A percentile compares a stretch with the other conserved stretches of the same genome.
phyloP scores from a whole-genome alignment of 352 stramenopile species.

The Globisporangium camurandrum region DNA sequence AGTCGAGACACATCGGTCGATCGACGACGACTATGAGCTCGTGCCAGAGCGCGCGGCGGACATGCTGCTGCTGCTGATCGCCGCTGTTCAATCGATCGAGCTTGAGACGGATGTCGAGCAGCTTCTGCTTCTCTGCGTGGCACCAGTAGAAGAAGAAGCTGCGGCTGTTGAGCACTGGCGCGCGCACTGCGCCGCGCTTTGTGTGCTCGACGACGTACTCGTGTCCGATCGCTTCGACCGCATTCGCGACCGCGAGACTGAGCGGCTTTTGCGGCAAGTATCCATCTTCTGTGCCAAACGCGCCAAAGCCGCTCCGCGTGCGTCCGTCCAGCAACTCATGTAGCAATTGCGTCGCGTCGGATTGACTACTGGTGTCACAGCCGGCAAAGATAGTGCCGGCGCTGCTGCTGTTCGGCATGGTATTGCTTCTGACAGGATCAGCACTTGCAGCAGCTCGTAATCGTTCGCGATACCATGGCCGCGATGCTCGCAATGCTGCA shows the following conservation, averaged over 20 bases:
- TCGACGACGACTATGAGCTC: slow-evolving; percentile 51
- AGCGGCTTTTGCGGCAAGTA: slow-evolving; percentile 62
- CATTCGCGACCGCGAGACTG: slow-evolving; percentile 48
- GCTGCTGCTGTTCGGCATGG: too few relatives aligned
- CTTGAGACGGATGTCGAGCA: slow-evolving; percentile 68
- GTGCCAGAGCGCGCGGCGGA: slow-evolving; percentile 32
- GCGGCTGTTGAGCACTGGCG: slow-evolving; percentile 62
- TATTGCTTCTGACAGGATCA: too few relatives aligned
- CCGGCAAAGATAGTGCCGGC: too few relatives aligned
- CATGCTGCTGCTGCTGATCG: background rate
- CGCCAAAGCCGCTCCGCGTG: slow-evolving; percentile 67
- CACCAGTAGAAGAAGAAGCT: slow-evolving; percentile 87
- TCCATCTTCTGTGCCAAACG: slow-evolving; percentile 45
- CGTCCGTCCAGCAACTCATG: slow-evolving; percentile 24
- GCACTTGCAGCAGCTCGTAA: too few relatives aligned
- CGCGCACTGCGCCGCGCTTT: slow-evolving; percentile 28
- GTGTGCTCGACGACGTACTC: slow-evolving; percentile 59
- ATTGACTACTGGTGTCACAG: background rate
- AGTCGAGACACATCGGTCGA: slow-evolving; percentile 70
- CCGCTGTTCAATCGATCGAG: slow-evolving; percentile 14
- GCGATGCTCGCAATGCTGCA: slow-evolving; percentile 10
- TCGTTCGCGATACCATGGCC: background rate
- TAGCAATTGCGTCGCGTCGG: slow-evolving; percentile 20
- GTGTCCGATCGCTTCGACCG: slow-evolving; percentile 52
- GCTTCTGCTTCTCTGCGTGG: slow-evolving; percentile 82